Percentiles rank a stretch among this genome's conserved stretches.
These are phyloP conservation scores for Trichoderma hamatum DNA, from an alignment of 2,329 filamentous ascomycete genomes.

Conservation along the genomic window DNA sequence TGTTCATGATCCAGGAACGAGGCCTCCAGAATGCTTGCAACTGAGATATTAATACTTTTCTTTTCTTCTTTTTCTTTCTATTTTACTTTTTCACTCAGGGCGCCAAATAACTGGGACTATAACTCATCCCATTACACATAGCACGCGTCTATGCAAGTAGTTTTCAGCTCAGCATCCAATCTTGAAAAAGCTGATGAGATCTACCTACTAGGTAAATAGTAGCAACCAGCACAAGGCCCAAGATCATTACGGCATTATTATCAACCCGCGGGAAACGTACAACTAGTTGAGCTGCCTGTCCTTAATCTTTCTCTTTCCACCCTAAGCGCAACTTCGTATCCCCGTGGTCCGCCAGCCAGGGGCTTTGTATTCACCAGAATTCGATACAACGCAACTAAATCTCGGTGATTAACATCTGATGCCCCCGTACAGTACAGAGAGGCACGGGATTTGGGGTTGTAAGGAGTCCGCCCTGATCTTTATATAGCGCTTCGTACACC, in stretches of 20 bases:
- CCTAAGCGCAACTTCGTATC: not conserved
- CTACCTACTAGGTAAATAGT: not conserved
- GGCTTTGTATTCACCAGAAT: slow-evolving; percentile 16
- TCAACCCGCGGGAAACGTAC: not conserved
- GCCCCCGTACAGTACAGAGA: not conserved
- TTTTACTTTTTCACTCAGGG: not conserved
- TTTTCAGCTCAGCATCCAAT: not conserved
- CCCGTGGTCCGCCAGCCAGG: not conserved
- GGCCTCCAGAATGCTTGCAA: slow-evolving; percentile 1
- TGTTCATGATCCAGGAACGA: not conserved
- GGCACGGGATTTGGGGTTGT: not conserved
- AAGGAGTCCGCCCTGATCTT: not conserved
- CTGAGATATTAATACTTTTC: not conserved
- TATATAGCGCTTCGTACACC: not conserved
- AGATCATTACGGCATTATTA: too few species aligned
- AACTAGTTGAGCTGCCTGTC: not conserved
- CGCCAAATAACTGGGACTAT: not conserved
- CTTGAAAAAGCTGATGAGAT: not conserved
- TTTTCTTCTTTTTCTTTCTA: not conserved
- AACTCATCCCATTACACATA: not conserved
- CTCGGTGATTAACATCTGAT: slow-evolving; percentile 3
- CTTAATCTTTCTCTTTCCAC: not conserved
- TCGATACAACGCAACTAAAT: slow-evolving; percentile 14
- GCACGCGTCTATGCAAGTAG: not conserved
- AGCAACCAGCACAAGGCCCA: not conserved